These are phyloP conservation scores for Boletus subparvulus DNA, from an alignment of 768 basidiomycete species.

Conservation along the genomic window DNA sequence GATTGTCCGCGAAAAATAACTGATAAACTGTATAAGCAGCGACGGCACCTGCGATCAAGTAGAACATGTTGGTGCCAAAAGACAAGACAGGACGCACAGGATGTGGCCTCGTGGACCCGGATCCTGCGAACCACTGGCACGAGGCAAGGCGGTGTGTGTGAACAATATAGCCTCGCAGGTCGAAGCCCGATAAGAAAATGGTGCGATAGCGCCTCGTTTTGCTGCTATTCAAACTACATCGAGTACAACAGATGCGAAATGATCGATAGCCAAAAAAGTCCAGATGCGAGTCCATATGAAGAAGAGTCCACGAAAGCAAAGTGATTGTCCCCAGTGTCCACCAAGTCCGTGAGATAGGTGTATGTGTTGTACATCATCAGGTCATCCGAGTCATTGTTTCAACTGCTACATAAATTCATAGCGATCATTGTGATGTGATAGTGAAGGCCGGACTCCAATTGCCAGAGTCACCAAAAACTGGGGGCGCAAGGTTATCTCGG, in stretches of 20 bases:
- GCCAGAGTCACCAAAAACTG: constrained; percentile 57
- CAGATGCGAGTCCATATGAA: constrained; percentile 1
- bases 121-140: not conserved
- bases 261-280: constrained; percentile 3
- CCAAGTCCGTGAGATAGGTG: constrained; percentile 4
- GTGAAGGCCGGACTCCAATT: constrained; percentile 46
- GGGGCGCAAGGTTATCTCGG: not conserved
- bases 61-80: constrained; percentile 9
- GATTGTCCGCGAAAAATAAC: constrained; percentile 1
- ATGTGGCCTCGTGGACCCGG: not conserved
- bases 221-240: constrained; percentile 1
- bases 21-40: constrained; percentile 16
- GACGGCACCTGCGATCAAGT: constrained; percentile 8
- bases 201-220: not conserved
- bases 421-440: constrained; percentile 33
- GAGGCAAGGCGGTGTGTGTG: not conserved
- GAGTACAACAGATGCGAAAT: constrained; percentile 9
- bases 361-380: constrained; percentile 12
- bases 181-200: not conserved
- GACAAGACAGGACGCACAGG: not conserved
- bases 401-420: constrained; percentile 1
- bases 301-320: not conserved
- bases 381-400: constrained; percentile 12
- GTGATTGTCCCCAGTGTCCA: constrained; percentile 13
- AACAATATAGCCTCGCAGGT: not conserved